Evolutionary conservation across 192 early-diverging fungal genomes (phyloP).

Genomic region (Linnemannia schmuckeri): DNA sequence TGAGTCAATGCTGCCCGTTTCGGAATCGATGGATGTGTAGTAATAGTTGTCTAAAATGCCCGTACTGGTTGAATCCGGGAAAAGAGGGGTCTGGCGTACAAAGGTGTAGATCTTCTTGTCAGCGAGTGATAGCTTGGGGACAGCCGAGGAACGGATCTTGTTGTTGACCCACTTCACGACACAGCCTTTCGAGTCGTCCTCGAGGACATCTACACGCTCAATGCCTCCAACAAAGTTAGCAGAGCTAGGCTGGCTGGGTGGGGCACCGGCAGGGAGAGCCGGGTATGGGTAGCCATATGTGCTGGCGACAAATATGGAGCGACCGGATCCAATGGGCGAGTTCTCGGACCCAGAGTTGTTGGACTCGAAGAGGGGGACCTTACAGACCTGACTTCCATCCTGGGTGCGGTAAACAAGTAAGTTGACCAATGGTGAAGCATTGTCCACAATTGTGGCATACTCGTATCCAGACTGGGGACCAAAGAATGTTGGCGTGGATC

Average conservation of each 20-base stretch:
- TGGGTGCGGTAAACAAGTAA: conserved; percentile 33
- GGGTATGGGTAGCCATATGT: conserved; percentile 39
- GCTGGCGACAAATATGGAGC: conserved; percentile 26
- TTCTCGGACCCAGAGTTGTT: conserved; percentile 40
- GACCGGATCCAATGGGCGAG: conserved; percentile 38
- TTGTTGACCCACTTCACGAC: conserved; percentile 39
- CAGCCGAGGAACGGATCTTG: conserved; percentile 34
- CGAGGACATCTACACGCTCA: conserved; percentile 41
- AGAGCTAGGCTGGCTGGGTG: conserved; percentile 31
- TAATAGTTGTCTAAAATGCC: conserved; percentile 38
- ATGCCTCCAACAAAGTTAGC: conserved; percentile 36
- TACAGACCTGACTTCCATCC: conserved; percentile 34
- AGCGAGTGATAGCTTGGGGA: conserved; percentile 30
- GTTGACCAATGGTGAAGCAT: conserved; percentile 41
- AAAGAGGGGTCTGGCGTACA: conserved; percentile 28
- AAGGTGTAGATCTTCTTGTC: conserved; percentile 43
- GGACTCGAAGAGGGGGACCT: conserved; percentile 27
- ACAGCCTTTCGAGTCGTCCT: conserved; percentile 32
- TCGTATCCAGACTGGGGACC: conserved; percentile 33
- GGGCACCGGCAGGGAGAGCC: conserved; percentile 24
- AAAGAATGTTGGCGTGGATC: conserved; percentile 39
- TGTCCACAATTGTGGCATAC: conserved; percentile 29
- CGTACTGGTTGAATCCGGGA: conserved; percentile 23
- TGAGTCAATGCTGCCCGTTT: conserved; percentile 32
- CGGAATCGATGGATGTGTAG: conserved; percentile 31